Conservation (phyloP, 2,329 filamentous ascomycete genomes). For the Fusarium falciforme region DNA sequence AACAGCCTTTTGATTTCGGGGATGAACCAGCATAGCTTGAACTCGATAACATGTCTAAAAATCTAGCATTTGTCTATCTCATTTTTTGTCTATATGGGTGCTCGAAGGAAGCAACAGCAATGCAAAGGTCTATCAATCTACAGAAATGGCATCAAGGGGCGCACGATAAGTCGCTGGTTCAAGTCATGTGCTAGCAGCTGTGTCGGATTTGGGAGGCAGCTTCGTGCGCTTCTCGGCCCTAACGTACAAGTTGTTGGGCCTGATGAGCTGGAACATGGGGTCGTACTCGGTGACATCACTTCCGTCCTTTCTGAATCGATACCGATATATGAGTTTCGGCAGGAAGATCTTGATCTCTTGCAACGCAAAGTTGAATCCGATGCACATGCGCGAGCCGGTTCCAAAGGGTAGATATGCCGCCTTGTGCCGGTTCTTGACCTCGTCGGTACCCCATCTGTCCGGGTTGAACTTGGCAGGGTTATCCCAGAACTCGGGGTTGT, state of each 20-base stretch:
- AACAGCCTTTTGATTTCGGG: background rate
- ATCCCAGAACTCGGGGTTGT: slow-evolving; percentile 67
- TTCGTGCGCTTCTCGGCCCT: slow-evolving; percentile 59
- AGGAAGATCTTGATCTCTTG: slow-evolving; percentile 70
- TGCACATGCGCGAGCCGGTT: slow-evolving; percentile 66
- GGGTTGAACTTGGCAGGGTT: slow-evolving; percentile 69
- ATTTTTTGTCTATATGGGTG: background rate
- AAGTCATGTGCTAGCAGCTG: background rate
- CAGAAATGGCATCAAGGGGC: background rate
- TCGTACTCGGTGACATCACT: slow-evolving; percentile 67
- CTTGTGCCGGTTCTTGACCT: slow-evolving; percentile 63
- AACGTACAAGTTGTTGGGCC: slow-evolving; percentile 66
- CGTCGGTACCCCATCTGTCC: slow-evolving; percentile 67
- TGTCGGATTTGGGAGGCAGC: slow-evolving; percentile 52
- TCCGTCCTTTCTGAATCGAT: slow-evolving; percentile 63
- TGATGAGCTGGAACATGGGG: slow-evolving; percentile 68
- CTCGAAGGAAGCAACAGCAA: background rate
- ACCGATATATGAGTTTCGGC: slow-evolving; percentile 68
- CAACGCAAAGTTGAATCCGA: slow-evolving; percentile 74
- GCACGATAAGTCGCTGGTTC: background rate
- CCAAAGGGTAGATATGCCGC: slow-evolving; percentile 70
- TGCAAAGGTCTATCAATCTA: background rate
- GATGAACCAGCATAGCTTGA: background rate
- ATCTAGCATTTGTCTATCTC: background rate
- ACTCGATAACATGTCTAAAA: background rate